phyloP scores from a whole-genome alignment of 257 asterid genomes.

The Gardenia jasminoides region DNA sequence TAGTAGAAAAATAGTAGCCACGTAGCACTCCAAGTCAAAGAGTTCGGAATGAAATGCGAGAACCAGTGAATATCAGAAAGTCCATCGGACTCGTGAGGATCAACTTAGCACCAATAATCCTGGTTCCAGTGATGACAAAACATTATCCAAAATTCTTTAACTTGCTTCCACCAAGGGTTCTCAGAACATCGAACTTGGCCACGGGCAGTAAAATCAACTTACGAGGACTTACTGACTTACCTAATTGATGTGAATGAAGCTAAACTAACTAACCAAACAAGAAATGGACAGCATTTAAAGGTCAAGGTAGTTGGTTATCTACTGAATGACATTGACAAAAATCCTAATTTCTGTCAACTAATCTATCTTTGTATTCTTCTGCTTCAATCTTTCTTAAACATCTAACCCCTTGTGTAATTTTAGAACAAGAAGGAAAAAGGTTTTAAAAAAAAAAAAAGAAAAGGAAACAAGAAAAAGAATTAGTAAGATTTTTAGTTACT shows the following conservation, averaged over 20 bases:
- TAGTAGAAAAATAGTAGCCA: constrained; percentile 6
- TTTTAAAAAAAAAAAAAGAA: background rate
- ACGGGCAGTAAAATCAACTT: constrained; percentile 4
- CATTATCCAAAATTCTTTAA: background rate
- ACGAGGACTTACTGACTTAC: background rate
- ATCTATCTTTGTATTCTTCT: background rate
- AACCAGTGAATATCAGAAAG: background rate
- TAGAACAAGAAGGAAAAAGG: background rate
- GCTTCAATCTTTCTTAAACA: background rate
- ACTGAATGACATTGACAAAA: constrained; percentile 18
- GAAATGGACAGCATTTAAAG: constrained; percentile 6
- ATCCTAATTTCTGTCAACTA: constrained; percentile 17
- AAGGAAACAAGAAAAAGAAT: background rate
- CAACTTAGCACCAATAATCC: background rate
- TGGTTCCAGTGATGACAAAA: background rate
- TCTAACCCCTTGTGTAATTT: background rate
- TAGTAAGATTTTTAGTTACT: background rate
- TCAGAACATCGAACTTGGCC: background rate
- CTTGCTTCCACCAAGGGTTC: background rate
- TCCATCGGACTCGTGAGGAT: background rate
- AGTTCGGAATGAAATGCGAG: background rate
- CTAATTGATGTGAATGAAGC: background rate
- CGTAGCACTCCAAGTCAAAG: background rate
- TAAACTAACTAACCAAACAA: constrained; percentile 5
- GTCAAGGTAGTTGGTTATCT: constrained; percentile 33